phyloP scores from a whole-genome alignment of 1,284 basidiomycete genomes.

The Agroathelia rolfsii region DNA sequence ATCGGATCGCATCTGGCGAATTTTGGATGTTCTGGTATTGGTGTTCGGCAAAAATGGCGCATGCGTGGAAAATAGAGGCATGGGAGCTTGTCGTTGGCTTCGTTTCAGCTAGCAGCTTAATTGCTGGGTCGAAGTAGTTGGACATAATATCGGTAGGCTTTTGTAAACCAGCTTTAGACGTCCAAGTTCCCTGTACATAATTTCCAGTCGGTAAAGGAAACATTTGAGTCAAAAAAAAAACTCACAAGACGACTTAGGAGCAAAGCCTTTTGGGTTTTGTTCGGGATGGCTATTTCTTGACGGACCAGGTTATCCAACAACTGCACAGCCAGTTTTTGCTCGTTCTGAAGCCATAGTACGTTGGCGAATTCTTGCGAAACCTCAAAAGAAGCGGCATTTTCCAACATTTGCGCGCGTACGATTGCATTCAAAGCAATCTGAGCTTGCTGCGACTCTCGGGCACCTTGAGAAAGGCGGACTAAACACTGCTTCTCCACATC shows the following conservation, averaged over 20 bases:
- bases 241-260: conserved; percentile 55
- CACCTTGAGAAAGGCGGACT: conserved; percentile 63
- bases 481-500: conserved; percentile 66
- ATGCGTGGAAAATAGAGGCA: conserved; percentile 72
- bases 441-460: conserved; percentile 58
- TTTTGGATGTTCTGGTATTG: conserved; percentile 68
- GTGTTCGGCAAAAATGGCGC: conserved; percentile 80
- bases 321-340: conserved; percentile 78
- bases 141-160: conserved; percentile 69
- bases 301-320: conserved; percentile 47
- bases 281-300: no score
- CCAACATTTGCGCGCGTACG: conserved; percentile 62
- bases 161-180: conserved; percentile 75
- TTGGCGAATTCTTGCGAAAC: conserved; percentile 79
- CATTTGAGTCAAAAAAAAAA: conserved; percentile 5
- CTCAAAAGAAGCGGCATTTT: conserved; percentile 35
- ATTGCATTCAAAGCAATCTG: conserved; percentile 87
- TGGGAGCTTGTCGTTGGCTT: conserved; percentile 22
- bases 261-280: conserved; percentile 29
- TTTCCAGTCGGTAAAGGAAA: conserved; percentile 5
- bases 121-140: conserved; percentile 64
- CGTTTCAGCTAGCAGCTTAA: conserved; percentile 26
- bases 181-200: conserved; percentile 81
- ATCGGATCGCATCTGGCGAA: conserved; percentile 65
- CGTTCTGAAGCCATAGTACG: conserved; percentile 83